A percentile compares a stretch with the other conserved stretches of the same genome.
These are phyloP conservation scores for Penicillium ucsense DNA, from an alignment of 495 filamentous ascomycete species.

Conservation along the genomic window DNA sequence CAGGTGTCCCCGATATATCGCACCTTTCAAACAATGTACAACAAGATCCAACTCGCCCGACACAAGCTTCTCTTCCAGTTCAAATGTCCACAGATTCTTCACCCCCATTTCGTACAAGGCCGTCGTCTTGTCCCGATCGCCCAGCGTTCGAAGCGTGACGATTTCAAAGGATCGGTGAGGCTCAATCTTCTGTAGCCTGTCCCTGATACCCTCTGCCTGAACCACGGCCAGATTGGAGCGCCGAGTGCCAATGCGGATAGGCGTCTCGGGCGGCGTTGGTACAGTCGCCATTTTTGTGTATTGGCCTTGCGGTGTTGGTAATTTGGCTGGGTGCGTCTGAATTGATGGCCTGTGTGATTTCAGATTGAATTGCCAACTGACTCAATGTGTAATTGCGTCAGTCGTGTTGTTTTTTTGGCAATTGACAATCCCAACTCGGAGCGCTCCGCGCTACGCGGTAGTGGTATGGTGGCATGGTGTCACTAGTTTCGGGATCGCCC, in stretches of 20 bases:
- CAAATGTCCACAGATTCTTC: conserved; percentile 83
- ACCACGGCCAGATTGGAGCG: conserved; percentile 58
- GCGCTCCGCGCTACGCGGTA: no score
- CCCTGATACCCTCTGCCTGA: conserved; percentile 56
- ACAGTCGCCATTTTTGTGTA: not conserved
- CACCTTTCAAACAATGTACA: conserved; percentile 74
- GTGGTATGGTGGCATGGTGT: no score
- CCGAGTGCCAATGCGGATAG: conserved; percentile 53
- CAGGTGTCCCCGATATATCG: no score
- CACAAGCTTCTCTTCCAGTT: conserved; percentile 64
- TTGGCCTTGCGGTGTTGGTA: no score
- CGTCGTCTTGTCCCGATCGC: conserved; percentile 66
- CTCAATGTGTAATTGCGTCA: no score
- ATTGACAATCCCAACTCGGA: no score
- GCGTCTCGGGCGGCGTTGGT: not conserved
- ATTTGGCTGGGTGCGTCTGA: no score
- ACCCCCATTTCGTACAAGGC: conserved; percentile 62
- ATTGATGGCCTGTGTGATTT: no score
- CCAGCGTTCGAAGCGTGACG: conserved; percentile 51
- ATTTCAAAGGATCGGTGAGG: conserved; percentile 51
- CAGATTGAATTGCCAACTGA: no score
- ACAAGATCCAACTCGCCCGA: conserved; percentile 61
- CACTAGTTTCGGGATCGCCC: no score
- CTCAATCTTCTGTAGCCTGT: conserved; percentile 41
- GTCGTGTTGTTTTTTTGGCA: no score